Conservation (phyloP, 352 stramenopile genomes). For the Elongisporangium anandrum region DNA sequence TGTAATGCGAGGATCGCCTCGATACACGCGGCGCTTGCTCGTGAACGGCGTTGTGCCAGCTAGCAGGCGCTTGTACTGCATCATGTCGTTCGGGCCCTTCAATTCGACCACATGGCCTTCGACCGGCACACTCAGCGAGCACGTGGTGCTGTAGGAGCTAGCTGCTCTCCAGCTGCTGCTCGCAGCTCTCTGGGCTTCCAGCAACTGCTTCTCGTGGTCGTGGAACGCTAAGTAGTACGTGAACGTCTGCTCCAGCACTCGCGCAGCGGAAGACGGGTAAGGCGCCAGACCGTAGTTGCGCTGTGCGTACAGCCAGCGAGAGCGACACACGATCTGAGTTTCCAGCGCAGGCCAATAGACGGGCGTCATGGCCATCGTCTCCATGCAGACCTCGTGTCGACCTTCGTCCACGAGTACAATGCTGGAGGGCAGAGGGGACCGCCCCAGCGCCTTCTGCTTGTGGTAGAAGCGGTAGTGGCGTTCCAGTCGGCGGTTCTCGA, state of each 20-base stretch:
- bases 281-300: constrained; percentile 78
- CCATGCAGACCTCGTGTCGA: constrained; percentile 71
- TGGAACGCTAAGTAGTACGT: constrained; percentile 75
- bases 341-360: constrained; percentile 79
- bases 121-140: constrained; percentile 62
- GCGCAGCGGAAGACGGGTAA: constrained; percentile 54
- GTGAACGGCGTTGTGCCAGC: constrained; percentile 77
- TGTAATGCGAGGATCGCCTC: constrained; percentile 67
- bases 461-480: constrained; percentile 66
- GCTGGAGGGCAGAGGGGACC: constrained; percentile 31
- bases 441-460: constrained; percentile 33
- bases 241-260: constrained; percentile 54
- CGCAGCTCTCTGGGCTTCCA: constrained; percentile 43
- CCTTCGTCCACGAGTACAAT: constrained; percentile 82
- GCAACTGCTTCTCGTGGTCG: constrained; percentile 50
- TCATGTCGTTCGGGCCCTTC: constrained; percentile 70
- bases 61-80: constrained; percentile 77
- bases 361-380: constrained; percentile 71
- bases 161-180: constrained; percentile 8
- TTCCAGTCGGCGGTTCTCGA: constrained; percentile 71
- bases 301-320: constrained; percentile 75
- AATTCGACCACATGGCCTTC: constrained; percentile 82
- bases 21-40: constrained; percentile 75
- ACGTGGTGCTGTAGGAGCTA: constrained; percentile 29
- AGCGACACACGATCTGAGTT: constrained; percentile 62